Base-by-base conservation (phyloP, 164 flowering plant genomes). In the Piper longum region DNA sequence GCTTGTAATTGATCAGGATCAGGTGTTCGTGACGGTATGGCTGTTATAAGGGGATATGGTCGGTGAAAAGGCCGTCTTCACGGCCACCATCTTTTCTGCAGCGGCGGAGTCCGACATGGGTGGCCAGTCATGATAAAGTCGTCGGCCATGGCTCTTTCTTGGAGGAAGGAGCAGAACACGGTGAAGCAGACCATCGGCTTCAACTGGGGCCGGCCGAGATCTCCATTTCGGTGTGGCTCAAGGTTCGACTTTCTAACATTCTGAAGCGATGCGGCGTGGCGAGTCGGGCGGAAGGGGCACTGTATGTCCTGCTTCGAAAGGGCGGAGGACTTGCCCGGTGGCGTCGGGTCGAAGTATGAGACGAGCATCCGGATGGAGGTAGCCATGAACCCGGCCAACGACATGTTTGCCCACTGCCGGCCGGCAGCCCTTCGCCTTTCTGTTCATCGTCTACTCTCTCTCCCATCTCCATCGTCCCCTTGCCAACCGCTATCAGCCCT, bases 181-280 rank as follows among this genome's bases (percentile, higher is more conserved):
- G 81, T 81, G 16, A 84, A 88, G 41, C 76, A 91, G 63, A 85
- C 91, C 2, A 80, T 88, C 40, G 99, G 99, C 1, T 95, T 95
- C 77, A 95, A 90, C 77, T 95, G 99, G 99, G 99, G 99, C 71
- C 96, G 0, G 86, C 89, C 0, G 99, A 79, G 0, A 66, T 87
- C 0, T 95, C 99, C 4, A 95, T 93, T 4, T 79, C 96, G 16
- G 88, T 95, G 62, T 95, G 99, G 99, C 77, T 85, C 2, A 97
- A 97, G 1, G 91, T 81, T 6, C 81, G 80, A 2, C 69, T 95
- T 4, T 57, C 79, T 9, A 79, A 81, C 52, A 74, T 95, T 16
- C 77, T 95, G 40, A 82, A 79, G 59, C 76, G 84, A n/a, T 87
- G 95, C 65, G 97, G 97, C 7, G 72, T 95, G 58, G 51, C 65